Conservation (phyloP, 2,329 filamentous ascomycete genomes). For the Colletotrichum sublineola region DNA sequence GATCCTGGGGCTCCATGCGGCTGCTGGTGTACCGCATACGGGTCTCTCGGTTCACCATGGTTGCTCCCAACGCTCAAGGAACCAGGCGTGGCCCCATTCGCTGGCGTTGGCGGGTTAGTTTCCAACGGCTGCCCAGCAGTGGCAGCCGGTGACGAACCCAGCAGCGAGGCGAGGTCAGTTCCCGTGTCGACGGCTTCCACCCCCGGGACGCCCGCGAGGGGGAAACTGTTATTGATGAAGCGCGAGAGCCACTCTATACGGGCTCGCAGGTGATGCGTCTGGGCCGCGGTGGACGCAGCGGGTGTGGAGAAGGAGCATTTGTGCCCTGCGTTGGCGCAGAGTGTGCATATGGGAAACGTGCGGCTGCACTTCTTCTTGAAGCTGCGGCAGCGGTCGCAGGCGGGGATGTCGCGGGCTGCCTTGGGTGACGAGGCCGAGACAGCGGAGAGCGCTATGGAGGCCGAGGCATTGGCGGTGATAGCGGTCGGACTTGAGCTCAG, state of each 20-base stretch:
- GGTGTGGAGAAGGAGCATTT: conserved; percentile 54
- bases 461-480: conserved; percentile 45
- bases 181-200: conserved; percentile 56
- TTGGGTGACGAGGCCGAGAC: conserved; percentile 44
- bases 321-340: conserved; percentile 56
- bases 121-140: conserved; percentile 20
- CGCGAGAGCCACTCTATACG: conserved; percentile 57
- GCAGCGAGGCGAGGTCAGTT: conserved; percentile 46
- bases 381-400: conserved; percentile 59
- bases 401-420: conserved; percentile 46
- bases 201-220: conserved; percentile 46
- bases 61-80: conserved; percentile 31
- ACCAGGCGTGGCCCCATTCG: conserved; percentile 32
- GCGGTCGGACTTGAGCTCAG: conserved; percentile 6
- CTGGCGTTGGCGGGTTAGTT: conserved; percentile 18
- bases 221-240: conserved; percentile 52
- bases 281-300: conserved; percentile 49
- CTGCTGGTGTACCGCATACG: conserved; percentile 13
- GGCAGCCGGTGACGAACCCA: conserved; percentile 33
- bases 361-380: conserved; percentile 62
- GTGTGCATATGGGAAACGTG: conserved; percentile 55
- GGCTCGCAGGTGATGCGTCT: conserved; percentile 54
- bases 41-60: conserved; percentile 21
- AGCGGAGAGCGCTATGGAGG: conserved; percentile 46
- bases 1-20: conserved; percentile 4